Base-by-base conservation (phyloP, 805 yeast species). In the Diddensiella transvaalensis region DNA sequence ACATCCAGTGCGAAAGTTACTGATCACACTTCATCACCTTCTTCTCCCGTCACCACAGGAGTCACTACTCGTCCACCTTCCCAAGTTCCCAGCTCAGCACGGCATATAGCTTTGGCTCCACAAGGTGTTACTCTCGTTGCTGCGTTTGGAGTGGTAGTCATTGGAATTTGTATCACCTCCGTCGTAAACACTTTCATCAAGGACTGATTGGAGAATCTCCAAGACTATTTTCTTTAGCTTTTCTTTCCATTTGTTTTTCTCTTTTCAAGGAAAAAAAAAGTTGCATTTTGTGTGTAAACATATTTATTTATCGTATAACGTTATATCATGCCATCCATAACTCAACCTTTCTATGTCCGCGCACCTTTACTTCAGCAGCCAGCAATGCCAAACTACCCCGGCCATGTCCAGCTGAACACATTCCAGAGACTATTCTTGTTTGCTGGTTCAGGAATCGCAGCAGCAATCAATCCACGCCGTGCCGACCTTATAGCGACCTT, bases 201-300 rank as follows among this genome's bases (percentile, higher is more conserved):
- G 24, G 55, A 51, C 86, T 52, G 90, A 68, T 49, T 84, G 85
- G 3, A 60, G 56, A 59, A 96, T 79, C 42, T 91, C 68, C 59
- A n/a, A n/a, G n/a, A n/a, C n/a, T n/a, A n/a, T n/a, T n/a, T n/a
- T 83, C 88, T 48, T 80, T 73, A 3, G 87, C 78, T 62, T 89
- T 91, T 52, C 73, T 73, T 21, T 82, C 86, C 58, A 93, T 71
- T 18, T 82, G 68, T 38, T 87, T 77, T 63, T 93, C 98, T 98
- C 99, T 93, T 63, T 86, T n/a, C n/a, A n/a, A n/a, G n/a, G n/a
- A n/a, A n/a, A n/a, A n/a, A n/a, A n/a, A n/a, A 26, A 26, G 32
- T 26, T 26, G 32, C 13, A 8, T 39, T 6, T 21, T 18, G 24
- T 13, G 22, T 39, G n/a, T 39, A 18, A 39, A n/a, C 29, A 10